Evolutionary conservation across 2,329 filamentous ascomycete species (phyloP), one percentile per base, ranked within the genome.

Genomic region (Dactylella cylindrospora): DNA sequence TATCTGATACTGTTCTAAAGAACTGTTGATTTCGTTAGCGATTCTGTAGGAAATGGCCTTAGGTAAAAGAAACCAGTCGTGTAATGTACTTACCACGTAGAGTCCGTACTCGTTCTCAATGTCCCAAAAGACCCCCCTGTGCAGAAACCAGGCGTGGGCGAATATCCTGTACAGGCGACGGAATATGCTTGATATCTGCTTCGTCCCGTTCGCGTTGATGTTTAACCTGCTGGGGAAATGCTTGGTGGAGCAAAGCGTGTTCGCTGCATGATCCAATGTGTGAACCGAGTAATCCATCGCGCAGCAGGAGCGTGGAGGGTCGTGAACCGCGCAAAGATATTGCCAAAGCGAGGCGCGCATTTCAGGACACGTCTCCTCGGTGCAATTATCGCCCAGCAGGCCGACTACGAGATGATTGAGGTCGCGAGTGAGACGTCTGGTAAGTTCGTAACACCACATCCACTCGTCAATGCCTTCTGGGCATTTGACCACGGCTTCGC

Each of bases 291-390:
- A 98, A 75, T 98, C 93, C 71, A 98, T 96, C 45, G 93, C 93
- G 74, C 91, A 96, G 77, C 93, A 98, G 69, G 86, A 88, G 76
- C 97, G 97, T 41, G 93, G 93, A 43, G 90, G 86, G 71, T 97
- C 91, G 72, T 98, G 93, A 2, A 97, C 93, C 44, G 93, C 93
- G 76, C 93, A 98, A 40, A 98, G 82, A 71, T 97, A 98, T 75
- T 98, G 93, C 93, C 93, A 98, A 76, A 98, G 91, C 23, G 88
- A 93, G 2, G 93, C 93, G 71, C 93, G 90, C 93, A 98, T 98
- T 75, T 98, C 93, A 25, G 90, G 90, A 70, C 93, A 98, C 1
- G 93, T 96, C 66, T 80, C 79, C 10, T 87, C 82, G 60, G 89
- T 95, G 76, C 93, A 98, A 35, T 79, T 80, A 74, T 97, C 93